Evolutionary conservation across 192 early-diverging fungal genomes (phyloP), one percentile per base, ranked within the genome.

Genomic region (Entomortierella parvispora): DNA sequence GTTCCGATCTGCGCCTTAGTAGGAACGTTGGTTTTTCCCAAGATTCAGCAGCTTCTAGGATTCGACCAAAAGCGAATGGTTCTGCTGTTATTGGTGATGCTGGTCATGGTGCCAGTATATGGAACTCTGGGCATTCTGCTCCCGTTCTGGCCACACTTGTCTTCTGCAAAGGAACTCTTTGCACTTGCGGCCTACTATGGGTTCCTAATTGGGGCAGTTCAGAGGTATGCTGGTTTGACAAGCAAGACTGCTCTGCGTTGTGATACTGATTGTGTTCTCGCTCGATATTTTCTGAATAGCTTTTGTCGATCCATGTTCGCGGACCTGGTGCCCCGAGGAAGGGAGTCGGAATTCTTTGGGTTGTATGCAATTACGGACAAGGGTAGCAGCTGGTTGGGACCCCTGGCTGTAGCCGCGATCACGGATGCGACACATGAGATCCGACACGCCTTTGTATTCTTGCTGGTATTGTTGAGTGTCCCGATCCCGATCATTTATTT

Each of bases 291-390:
- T 10, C 23, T 10, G 20, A 33, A 46, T 43, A 77, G 74, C 28
- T 82, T 80, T 50, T 87, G 84, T 60, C 79, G 90, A 26, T 84
- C 82, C 20, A 58, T 90, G 65, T 90, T 86, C 69, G 76, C 83
- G 12, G 86, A 87, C 47, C 71, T 92, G 28, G 50, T 88, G 0
- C 90, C 90, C 1, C 78, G 69, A 18, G 90, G 90, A 6, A 59
- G 71, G 25, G 90, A 92, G 67, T 76, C 87, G 5, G 85, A 90
- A 70, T 90, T 92, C 69, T 92, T 90, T 65, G 83, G 82, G 4
- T 64, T 92, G 25, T 92, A 87, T 76, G 87, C 83, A 1, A 77
- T 87, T 32, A 90, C 88, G 6, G 90, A 91, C 74, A 89, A 90
- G 63, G 90, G 91, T 9, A 80, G 80, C 10, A 77, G 83, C 17